Percentiles rank a stretch among this genome's conserved stretches.
Conservation (phyloP, 148 eudicot genomes). For the Camellia japonica region DNA sequence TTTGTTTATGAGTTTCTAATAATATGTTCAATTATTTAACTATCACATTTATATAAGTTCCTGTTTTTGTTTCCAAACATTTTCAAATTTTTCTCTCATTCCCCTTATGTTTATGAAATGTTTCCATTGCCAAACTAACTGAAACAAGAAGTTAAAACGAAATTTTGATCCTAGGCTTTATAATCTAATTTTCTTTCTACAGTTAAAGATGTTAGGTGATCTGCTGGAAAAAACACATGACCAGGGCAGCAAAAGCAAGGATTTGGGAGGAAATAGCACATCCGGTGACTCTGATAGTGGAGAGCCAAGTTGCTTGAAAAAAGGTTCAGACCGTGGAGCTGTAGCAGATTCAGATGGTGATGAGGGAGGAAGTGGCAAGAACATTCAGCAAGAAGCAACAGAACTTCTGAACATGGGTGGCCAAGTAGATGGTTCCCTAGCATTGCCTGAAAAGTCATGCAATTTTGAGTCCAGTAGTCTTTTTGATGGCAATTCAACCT, state of each 20-base stretch:
- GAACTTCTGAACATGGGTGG: constrained; percentile 26
- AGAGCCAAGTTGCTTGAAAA: constrained; percentile 16
- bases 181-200: constrained; percentile 9
- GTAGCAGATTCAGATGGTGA: constrained; percentile 40
- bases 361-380: constrained; percentile 27
- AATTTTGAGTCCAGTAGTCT: constrained; percentile 34
- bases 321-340: too few species aligned
- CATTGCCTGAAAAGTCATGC: constrained; percentile 42
- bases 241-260: constrained; percentile 28
- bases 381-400: constrained; percentile 27
- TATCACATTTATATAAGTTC: too few species aligned
- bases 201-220: constrained; percentile 46
- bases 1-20: too few species aligned
- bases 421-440: constrained; percentile 26
- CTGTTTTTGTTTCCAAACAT: too few species aligned
- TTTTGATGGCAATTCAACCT: constrained; percentile 44
- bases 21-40: too few species aligned
- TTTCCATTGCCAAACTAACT: too few species aligned
- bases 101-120: too few species aligned
- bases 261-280: constrained; percentile 20
- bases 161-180: too few species aligned
- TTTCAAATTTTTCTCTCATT: too few species aligned
- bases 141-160: too few species aligned
- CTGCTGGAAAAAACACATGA: constrained; percentile 26
- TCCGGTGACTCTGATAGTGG: constrained; percentile 19